Evolutionary conservation across 352 stramenopile genomes (phyloP).

Genomic region (Pythium aristosporum): DNA sequence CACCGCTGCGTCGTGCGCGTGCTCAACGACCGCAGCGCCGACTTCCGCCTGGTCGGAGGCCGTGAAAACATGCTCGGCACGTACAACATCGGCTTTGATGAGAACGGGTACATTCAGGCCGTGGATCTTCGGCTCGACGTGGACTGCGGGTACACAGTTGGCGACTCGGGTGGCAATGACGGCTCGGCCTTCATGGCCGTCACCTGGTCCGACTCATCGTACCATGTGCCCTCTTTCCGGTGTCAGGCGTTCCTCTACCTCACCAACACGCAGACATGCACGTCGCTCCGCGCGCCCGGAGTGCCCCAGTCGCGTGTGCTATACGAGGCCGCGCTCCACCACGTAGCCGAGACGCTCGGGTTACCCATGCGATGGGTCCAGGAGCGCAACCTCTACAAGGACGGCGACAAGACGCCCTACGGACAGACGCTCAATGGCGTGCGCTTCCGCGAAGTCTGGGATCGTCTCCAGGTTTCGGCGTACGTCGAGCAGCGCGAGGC

Average conservation of each 20-base stretch:
- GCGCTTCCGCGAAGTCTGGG: slow-evolving; percentile 39
- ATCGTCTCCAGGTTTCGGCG: slow-evolving; percentile 29
- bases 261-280: slow-evolving; percentile 51
- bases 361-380: slow-evolving; percentile 38
- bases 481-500: slow-evolving; percentile 31
- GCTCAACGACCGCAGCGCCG: slow-evolving; percentile 41
- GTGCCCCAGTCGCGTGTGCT: slow-evolving; percentile 41
- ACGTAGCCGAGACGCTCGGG: slow-evolving; percentile 32
- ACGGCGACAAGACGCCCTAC: slow-evolving; percentile 31
- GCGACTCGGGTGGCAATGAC: slow-evolving; percentile 16
- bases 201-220: slow-evolving; percentile 43
- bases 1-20: slow-evolving; percentile 32
- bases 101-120: slow-evolving; percentile 34
- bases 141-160: slow-evolving; percentile 28
- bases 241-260: slow-evolving; percentile 38
- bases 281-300: slow-evolving; percentile 39
- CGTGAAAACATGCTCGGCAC: slow-evolving; percentile 35
- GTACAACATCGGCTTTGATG: slow-evolving; percentile 40
- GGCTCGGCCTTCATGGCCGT: slow-evolving; percentile 36
- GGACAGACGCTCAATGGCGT: slow-evolving; percentile 36
- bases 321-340: slow-evolving; percentile 39
- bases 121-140: slow-evolving; percentile 31
- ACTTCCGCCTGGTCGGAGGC: slow-evolving; percentile 41
- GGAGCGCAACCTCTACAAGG: slow-evolving; percentile 39
- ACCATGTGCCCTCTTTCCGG: slow-evolving; percentile 32